Conservation (phyloP, 305 asterid species). For the Solanum hybrid region DNA sequence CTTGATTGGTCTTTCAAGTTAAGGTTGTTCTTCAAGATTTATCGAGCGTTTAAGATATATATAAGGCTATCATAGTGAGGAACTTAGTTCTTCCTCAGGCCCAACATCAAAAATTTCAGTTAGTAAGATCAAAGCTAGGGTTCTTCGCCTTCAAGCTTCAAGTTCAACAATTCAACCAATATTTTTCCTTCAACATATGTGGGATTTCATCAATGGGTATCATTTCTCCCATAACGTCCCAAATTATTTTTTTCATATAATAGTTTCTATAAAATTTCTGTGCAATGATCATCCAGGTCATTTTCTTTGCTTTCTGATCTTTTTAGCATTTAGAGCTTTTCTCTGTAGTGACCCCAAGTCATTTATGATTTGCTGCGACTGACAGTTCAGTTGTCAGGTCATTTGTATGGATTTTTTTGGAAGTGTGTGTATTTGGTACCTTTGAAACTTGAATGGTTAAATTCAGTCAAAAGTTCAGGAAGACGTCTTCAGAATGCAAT, state of each 20-base stretch:
- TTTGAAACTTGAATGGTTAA: not conserved
- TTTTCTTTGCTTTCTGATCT: not conserved
- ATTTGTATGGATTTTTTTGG: not conserved
- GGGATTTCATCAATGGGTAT: not conserved
- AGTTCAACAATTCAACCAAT: not conserved
- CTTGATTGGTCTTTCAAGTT: not conserved
- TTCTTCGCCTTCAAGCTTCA: not conserved
- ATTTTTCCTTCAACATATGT: not conserved
- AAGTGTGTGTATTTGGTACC: not conserved
- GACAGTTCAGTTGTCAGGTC: not conserved
- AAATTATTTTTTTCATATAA: too few relatives aligned
- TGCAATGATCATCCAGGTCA: not conserved
- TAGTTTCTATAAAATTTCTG: not conserved
- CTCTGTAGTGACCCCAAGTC: not conserved
- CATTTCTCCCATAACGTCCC: not conserved
- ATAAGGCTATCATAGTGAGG: not conserved
- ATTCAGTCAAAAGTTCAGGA: not conserved
- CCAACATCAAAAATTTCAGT: not conserved
- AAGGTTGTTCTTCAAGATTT: not conserved
- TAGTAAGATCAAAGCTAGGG: not conserved
- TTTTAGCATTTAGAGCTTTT: not conserved
- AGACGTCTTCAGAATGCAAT: not conserved
- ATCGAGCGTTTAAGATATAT: not conserved
- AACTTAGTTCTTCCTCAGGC: not conserved
- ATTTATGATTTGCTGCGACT: not conserved